phyloP scores from a whole-genome alignment of 2,329 filamentous ascomycete species.

The Phaeosphaeria sp. region DNA sequence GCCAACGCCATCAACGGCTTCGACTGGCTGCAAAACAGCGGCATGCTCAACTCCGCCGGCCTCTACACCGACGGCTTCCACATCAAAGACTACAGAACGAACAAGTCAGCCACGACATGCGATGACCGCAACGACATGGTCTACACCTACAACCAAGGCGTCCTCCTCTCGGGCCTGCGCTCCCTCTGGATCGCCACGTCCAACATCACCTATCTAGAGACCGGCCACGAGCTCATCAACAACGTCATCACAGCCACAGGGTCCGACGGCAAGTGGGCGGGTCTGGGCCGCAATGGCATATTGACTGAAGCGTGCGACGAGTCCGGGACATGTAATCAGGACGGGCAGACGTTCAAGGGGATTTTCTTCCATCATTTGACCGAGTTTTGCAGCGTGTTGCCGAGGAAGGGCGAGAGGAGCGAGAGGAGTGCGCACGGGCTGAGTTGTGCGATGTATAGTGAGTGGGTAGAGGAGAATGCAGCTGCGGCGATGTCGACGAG shows the following conservation, averaged over 20 bases:
- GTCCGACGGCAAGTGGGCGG: slow-evolving; percentile 67
- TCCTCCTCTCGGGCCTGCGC: slow-evolving; percentile 81
- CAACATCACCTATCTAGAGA: slow-evolving; percentile 72
- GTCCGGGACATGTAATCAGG: slow-evolving; percentile 75
- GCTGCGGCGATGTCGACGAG: slow-evolving; percentile 74
- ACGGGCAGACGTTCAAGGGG: slow-evolving; percentile 90
- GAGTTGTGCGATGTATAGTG: slow-evolving; percentile 49
- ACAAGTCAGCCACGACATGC: slow-evolving; percentile 72
- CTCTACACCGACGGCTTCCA: slow-evolving; percentile 91
- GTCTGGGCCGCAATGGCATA: slow-evolving; percentile 79
- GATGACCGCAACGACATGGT: slow-evolving; percentile 86
- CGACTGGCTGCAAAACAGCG: slow-evolving; percentile 76
- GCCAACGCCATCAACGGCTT: slow-evolving; percentile 79
- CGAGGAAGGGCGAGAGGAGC: slow-evolving; percentile 52
- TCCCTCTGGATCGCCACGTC: slow-evolving; percentile 82
- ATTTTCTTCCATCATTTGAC: slow-evolving; percentile 92
- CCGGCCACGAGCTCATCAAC: slow-evolving; percentile 79
- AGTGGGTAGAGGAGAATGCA: slow-evolving; percentile 83
- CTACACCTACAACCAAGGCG: slow-evolving; percentile 95
- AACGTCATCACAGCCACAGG: slow-evolving; percentile 81
- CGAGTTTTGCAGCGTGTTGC: slow-evolving; percentile 71
- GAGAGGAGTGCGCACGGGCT: not conserved
- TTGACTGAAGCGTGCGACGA: slow-evolving; percentile 86
- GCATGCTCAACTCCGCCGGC: slow-evolving; percentile 79
- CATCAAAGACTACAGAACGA: slow-evolving; percentile 67